phyloP scores from a whole-genome alignment of 345 rosid species.

The Camelina sativa region DNA sequence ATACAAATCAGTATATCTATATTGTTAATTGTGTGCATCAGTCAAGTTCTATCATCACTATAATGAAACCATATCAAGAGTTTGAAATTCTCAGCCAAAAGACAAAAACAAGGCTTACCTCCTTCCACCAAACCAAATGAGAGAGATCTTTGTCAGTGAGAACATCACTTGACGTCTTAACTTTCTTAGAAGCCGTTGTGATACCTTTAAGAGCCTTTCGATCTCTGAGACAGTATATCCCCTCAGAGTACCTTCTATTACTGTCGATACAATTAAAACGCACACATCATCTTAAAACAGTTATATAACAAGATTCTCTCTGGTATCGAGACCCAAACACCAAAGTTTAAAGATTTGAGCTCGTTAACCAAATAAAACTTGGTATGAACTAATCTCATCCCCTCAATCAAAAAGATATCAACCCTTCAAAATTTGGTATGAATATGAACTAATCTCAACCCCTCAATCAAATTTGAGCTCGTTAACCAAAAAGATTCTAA shows the following conservation, averaged over 20 bases:
- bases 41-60: background rate
- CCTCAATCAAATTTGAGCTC: background rate
- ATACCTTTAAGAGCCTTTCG: constrained; percentile 52
- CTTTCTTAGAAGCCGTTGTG: constrained; percentile 57
- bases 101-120: constrained; percentile 50
- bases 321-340: constrained; percentile 2
- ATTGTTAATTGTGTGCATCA: background rate
- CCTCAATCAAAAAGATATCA: background rate
- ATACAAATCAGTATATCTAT: background rate
- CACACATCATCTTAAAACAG: background rate
- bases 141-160: constrained; percentile 70
- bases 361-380: background rate
- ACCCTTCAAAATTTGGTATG: too few relatives aligned
- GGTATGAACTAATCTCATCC: background rate
- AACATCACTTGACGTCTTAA: constrained; percentile 48
- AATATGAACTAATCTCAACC: background rate
- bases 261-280: constrained; percentile 21
- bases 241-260: constrained; percentile 49
- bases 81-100: background rate
- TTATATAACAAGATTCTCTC: constrained; percentile 5
- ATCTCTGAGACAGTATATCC: constrained; percentile 56
- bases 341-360: background rate
- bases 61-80: constrained; percentile 12
- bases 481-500: background rate
- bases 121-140: constrained; percentile 89